Evolutionary conservation across 495 filamentous ascomycete genomes (phyloP), one percentile per base, ranked within the genome.

Genomic region (Ramalina intermedia): DNA sequence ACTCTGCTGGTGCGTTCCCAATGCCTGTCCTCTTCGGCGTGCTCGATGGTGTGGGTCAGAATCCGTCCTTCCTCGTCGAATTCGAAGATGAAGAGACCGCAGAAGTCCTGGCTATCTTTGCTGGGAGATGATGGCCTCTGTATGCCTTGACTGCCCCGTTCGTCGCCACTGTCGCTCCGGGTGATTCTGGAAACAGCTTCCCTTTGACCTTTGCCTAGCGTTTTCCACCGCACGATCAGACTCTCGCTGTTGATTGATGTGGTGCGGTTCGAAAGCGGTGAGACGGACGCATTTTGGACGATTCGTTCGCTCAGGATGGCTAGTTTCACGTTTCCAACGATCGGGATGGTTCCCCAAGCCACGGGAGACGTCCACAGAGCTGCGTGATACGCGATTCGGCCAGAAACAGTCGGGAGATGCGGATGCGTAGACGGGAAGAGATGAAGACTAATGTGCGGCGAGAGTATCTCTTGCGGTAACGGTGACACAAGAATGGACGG

Each of bases 351-450:
- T 55, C 93, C 89, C 91, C 91, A 98, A 16, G 89, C 93, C 21
- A 98, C 78, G 0, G 91, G 91, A 1, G 87, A 81, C 2, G 91
- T 94, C 89, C 89, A 96, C 14, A 98, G 70, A 2, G 91, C 91
- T 17, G 91, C 89, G 38, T 82, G 82, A 63, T 98, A 98, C 27
- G 85, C 80, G 13, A 95, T 84, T 27, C 86, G 78, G 39, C 91
- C 91, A 6, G 85, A 81, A 43, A 96, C 93, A 8, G 79, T 84
- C 42, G 91, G 91, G 12, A 98, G 85, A 61, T 96, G 85, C 2
- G 88, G 93, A 59, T 98, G 93, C 0, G 91, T 96, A 2, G 87
- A 88, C 24, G 91, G 91, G 68, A 98, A 98, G 48, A 96, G 84
- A 64, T 94, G 84, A 24, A 98, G 79, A n/a, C 80, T 82, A 53